Percentiles rank a stretch among this genome's conserved stretches.
These are phyloP conservation scores for Austroboletus eburneus DNA, from an alignment of 768 basidiomycete genomes.

Conservation along the genomic window DNA sequence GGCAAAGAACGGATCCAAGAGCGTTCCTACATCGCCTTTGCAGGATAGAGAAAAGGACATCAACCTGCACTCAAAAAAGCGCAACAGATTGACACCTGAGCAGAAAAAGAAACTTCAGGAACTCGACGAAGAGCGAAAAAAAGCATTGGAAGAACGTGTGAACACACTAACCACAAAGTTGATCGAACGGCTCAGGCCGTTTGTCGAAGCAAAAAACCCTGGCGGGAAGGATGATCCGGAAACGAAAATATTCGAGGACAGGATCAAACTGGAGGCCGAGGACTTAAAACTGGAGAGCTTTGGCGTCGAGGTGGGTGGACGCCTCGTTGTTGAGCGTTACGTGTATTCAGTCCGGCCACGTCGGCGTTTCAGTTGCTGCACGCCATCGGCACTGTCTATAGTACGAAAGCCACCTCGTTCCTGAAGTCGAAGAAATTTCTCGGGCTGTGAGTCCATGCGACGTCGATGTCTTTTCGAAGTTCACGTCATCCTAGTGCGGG, in stretches of 20 bases:
- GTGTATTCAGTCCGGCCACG: constrained; percentile 1
- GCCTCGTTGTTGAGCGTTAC: neutral
- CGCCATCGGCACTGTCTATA: constrained; percentile 87
- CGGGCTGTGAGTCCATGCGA: constrained; percentile 63
- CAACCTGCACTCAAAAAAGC: constrained; percentile 27
- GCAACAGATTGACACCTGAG: constrained; percentile 65
- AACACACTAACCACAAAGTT: constrained; percentile 73
- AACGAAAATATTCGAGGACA: constrained; percentile 70
- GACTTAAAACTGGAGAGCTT: constrained; percentile 97
- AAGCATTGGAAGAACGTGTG: constrained; percentile 77
- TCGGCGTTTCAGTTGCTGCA: constrained; percentile 60
- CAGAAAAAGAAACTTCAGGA: constrained; percentile 81
- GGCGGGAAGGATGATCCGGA: constrained; percentile 81
- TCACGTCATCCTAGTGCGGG: constrained; percentile 53
- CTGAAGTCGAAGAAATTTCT: constrained; percentile 89
- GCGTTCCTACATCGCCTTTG: constrained; percentile 20
- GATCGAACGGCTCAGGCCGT: constrained; percentile 79
- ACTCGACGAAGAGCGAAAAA: constrained; percentile 76
- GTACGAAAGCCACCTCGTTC: constrained; percentile 88
- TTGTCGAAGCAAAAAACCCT: constrained; percentile 85
- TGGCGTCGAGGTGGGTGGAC: constrained; percentile 76
- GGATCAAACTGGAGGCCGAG: constrained; percentile 80
- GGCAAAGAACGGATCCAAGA: constrained; percentile 19
- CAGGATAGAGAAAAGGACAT: constrained; percentile 40
- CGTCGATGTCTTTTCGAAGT: constrained; percentile 1